Percentiles rank a stretch among this genome's conserved stretches.
Evolutionary conservation across 805 yeast genomes (phyloP).

Genomic region (Saccharomycopsis sp.): DNA sequence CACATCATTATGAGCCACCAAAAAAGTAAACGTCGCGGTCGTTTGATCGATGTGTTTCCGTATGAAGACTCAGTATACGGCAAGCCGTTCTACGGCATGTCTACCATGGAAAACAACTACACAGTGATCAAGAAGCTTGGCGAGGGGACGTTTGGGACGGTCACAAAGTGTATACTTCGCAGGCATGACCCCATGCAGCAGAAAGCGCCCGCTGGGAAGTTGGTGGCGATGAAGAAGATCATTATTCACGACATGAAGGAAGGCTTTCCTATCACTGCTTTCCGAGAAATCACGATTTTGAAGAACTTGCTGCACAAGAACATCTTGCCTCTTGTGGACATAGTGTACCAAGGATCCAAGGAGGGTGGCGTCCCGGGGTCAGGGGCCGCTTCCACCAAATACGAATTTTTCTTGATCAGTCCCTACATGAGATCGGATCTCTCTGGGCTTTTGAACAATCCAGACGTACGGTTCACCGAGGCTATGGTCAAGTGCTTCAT

Average conservation of each 20-base stretch:
- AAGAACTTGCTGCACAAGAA: slow-evolving; percentile 64
- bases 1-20: background rate
- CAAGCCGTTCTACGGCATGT: slow-evolving; percentile 21
- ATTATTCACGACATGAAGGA: slow-evolving; percentile 41
- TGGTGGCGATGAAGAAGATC: slow-evolving; percentile 85
- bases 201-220: slow-evolving; percentile 23
- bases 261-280: slow-evolving; percentile 90
- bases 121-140: slow-evolving; percentile 45
- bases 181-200: slow-evolving; percentile 32
- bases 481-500: slow-evolving; percentile 78
- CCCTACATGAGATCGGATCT: slow-evolving; percentile 95
- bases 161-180: slow-evolving; percentile 54
- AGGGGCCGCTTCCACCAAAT: slow-evolving; percentile 1
- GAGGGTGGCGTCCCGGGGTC: background rate
- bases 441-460: slow-evolving; percentile 83
- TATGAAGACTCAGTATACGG: slow-evolving; percentile 9
- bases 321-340: slow-evolving; percentile 70
- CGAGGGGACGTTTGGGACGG: slow-evolving; percentile 85
- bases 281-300: slow-evolving; percentile 83
- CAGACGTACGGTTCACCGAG: slow-evolving; percentile 50
- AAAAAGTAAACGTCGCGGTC: background rate
- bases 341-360: slow-evolving; percentile 37
- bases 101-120: slow-evolving; percentile 28
- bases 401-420: slow-evolving; percentile 71
- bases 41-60: slow-evolving; percentile 9